phyloP scores from a whole-genome alignment of 805 yeast species.

The Yarrowia sp. region DNA sequence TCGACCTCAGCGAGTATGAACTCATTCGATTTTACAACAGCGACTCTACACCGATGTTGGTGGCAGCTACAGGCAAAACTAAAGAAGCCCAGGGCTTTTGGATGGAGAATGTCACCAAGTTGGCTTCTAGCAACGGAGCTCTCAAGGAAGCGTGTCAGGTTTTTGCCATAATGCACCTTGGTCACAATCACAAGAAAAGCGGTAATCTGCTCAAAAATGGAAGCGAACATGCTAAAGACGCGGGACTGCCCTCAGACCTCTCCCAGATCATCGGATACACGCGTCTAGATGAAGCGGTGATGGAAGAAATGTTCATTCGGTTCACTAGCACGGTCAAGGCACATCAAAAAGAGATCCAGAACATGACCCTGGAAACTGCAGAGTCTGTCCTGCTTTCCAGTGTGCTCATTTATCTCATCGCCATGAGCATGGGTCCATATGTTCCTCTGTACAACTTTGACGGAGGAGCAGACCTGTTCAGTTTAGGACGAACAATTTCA shows the following conservation, averaged over 20 bases:
- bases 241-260: background rate
- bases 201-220: background rate
- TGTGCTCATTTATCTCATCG: background rate
- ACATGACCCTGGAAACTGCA: background rate
- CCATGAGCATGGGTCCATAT: background rate
- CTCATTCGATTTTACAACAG: background rate
- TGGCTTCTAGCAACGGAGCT: background rate
- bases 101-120: background rate
- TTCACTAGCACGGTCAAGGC: background rate
- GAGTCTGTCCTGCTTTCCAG: background rate
- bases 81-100: background rate
- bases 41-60: background rate
- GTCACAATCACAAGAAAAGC: background rate
- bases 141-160: background rate
- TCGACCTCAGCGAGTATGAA: background rate
- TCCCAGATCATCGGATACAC: background rate
- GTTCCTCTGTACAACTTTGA: slow-evolving; percentile 6
- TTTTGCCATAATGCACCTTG: background rate
- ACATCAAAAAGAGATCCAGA: background rate
- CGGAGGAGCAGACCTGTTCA: background rate
- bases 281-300: background rate
- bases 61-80: background rate
- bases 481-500: background rate
- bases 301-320: background rate
- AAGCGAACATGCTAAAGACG: background rate